Evolutionary conservation across 352 stramenopile genomes (phyloP).

Genomic region (Vaucheria bursata): DNA sequence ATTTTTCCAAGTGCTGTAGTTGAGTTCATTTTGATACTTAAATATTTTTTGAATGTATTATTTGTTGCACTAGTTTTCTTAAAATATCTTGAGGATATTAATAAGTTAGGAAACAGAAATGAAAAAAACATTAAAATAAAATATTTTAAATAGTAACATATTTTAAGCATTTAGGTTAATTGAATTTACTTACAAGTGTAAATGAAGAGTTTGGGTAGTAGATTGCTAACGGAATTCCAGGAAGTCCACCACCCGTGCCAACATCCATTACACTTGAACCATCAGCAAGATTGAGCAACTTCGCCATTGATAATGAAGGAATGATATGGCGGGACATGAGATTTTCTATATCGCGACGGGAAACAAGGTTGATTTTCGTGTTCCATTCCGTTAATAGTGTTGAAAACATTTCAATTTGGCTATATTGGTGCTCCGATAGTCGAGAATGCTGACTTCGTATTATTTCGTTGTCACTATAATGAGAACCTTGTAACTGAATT

Average conservation of each 20-base stretch:
- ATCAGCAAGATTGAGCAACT: constrained; percentile 22
- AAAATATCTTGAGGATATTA: too few relatives aligned
- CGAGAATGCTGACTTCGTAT: constrained; percentile 10
- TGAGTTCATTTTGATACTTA: too few relatives aligned
- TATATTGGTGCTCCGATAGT: constrained; percentile 33
- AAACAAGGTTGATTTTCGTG: constrained; percentile 42
- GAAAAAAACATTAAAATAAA: too few relatives aligned
- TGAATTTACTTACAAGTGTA: too few relatives aligned
- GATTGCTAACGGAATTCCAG: too few relatives aligned
- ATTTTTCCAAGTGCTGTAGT: too few relatives aligned
- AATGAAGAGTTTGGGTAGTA: too few relatives aligned
- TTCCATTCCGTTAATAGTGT: constrained; percentile 47
- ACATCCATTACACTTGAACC: constrained; percentile 42
- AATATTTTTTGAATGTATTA: too few relatives aligned
- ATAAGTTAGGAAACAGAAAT: too few relatives aligned
- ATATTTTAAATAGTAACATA: too few relatives aligned
- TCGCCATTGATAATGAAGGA: constrained; percentile 37
- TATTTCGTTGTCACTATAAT: not conserved
- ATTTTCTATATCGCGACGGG: constrained; percentile 44
- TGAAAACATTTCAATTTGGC: constrained; percentile 11
- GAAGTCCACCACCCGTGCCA: constrained; percentile 44
- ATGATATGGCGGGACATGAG: constrained; percentile 38
- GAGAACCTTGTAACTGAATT: constrained; percentile 1
- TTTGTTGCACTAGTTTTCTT: too few relatives aligned
- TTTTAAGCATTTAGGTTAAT: too few relatives aligned